Evolutionary conservation across 192 early-diverging fungal species (phyloP).

Genomic region (Backusella macrospora): DNA sequence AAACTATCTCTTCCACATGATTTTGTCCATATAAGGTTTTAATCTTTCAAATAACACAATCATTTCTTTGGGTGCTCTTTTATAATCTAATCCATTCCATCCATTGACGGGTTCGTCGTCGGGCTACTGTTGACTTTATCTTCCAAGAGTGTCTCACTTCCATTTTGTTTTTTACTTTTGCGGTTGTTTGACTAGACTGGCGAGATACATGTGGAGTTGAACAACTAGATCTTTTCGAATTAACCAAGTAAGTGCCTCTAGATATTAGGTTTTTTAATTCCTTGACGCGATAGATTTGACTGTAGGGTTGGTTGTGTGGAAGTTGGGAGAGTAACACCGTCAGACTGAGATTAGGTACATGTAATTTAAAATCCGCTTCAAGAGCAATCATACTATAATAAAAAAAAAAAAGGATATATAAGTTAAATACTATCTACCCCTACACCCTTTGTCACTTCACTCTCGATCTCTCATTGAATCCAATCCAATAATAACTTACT

Average conservation of each 20-base stretch:
- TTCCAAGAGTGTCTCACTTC: neutral
- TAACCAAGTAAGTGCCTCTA: constrained; percentile 83
- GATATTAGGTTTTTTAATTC: constrained; percentile 67
- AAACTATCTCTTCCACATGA: constrained; percentile 81
- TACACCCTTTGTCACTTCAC: neutral
- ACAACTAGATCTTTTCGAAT: constrained; percentile 75
- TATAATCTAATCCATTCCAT: constrained; percentile 39
- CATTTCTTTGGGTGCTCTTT: constrained; percentile 57
- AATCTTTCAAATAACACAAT: constrained; percentile 61
- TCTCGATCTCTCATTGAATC: too few relatives aligned
- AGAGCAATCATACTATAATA: constrained; percentile 37
- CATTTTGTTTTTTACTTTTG: neutral
- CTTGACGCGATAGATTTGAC: constrained; percentile 58
- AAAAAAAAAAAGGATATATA: too few relatives aligned
- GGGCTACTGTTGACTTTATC: constrained; percentile 36
- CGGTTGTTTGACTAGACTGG: constrained; percentile 53
- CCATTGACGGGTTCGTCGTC: neutral
- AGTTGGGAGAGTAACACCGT: constrained; percentile 58
- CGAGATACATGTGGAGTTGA: constrained; percentile 82
- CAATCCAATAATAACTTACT: constrained; percentile 39
- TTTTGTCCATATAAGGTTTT: constrained; percentile 74
- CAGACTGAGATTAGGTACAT: constrained; percentile 61
- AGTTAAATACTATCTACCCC: too few relatives aligned
- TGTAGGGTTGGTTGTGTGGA: constrained; percentile 58
- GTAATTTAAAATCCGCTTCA: constrained; percentile 55